Evolutionary conservation across 768 basidiomycete species (phyloP).

Genomic region (Mrakia blollopis): DNA sequence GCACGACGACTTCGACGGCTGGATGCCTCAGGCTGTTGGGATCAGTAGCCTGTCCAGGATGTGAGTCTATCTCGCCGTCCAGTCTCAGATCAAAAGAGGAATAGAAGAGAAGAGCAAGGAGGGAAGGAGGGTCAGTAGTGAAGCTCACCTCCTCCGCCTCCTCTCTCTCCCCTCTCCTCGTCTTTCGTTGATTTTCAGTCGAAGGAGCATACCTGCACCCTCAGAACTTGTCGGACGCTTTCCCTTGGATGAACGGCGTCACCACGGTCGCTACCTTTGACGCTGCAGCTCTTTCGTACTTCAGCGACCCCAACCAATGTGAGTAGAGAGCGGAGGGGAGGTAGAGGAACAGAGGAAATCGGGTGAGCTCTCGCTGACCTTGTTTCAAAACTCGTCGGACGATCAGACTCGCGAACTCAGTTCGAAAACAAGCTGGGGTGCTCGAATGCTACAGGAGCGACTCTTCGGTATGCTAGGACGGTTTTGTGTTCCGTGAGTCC

Average conservation of each 20-base stretch:
- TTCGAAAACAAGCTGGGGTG: conserved; percentile 42
- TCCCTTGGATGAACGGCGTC: conserved; percentile 14
- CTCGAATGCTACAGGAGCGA: conserved; percentile 38
- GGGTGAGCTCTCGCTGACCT: neutral
- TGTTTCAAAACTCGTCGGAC: neutral
- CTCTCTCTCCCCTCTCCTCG: no score
- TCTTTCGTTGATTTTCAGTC: neutral
- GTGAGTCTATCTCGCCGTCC: neutral
- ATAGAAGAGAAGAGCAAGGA: neutral
- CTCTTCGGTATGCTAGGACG: conserved; percentile 41
- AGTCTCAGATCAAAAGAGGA: neutral
- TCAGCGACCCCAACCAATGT: conserved; percentile 39
- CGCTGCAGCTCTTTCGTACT: conserved; percentile 40
- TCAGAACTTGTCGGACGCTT: neutral
- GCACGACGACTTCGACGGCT: neutral
- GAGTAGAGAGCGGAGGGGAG: neutral
- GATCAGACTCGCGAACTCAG: conserved; percentile 37
- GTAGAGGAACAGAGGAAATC: neutral
- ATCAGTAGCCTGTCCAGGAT: conserved; percentile 13
- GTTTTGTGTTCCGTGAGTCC: conserved; percentile 39
- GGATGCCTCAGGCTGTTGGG: neutral
- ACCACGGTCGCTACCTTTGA: conserved; percentile 10
- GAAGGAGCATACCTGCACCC: conserved; percentile 24
- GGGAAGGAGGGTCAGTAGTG: no score
- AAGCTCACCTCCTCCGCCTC: neutral